Evolutionary conservation across 2,329 filamentous ascomycete genomes (phyloP), one percentile per base, ranked within the genome.

Genomic region (Zymoseptoria crescenta): DNA sequence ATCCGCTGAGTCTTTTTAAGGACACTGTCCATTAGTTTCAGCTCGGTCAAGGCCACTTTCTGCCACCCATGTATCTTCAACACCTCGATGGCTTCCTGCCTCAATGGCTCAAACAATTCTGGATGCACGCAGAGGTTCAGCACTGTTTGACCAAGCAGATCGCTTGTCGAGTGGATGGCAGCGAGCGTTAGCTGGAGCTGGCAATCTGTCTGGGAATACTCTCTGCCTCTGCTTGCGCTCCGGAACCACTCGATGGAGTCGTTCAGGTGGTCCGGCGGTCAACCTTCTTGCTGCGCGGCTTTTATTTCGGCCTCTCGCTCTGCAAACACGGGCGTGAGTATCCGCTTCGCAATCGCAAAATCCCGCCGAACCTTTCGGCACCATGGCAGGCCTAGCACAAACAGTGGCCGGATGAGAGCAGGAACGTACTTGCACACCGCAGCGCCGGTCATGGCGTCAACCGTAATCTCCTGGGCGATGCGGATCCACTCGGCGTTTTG

Each of bases 401-500:
- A 64, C 2, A 74, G 28, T 1, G 72, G 71, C 20, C 72, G 72
- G 5, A 75, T 57, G 35, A 72, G 67, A 0, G 61, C 56, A 8
- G 76, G 75, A 48, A 59, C 73, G 64, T 29, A 69, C 65, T 30
- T 73, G 72, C 7, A 77, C 65, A 5, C 71, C 54, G 27, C 70
- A 49, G 20, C 72, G 59, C 2, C 73, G 1, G 68, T 59, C 24
- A 74, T 73, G 0, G 73, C 59, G 20, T 75, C 72, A 41, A 72
- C 63, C 0, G 75, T 73, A 64, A 76, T 77, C 45, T 65, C 59
- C 16, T 67, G 70, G 21, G 71, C 66, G 2, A 72, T 69, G 0
- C 69, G 59, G 9, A 78, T 66, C 77, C 77, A 79, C 55, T 71
- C 65, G 56, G 72, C 64, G 57, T 77, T 74, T 24, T 69, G 68